Evolutionary conservation across 1,139 yeast genomes (phyloP), one percentile per base, ranked within the genome.

Genomic region (Lodderomyces beijingensis): DNA sequence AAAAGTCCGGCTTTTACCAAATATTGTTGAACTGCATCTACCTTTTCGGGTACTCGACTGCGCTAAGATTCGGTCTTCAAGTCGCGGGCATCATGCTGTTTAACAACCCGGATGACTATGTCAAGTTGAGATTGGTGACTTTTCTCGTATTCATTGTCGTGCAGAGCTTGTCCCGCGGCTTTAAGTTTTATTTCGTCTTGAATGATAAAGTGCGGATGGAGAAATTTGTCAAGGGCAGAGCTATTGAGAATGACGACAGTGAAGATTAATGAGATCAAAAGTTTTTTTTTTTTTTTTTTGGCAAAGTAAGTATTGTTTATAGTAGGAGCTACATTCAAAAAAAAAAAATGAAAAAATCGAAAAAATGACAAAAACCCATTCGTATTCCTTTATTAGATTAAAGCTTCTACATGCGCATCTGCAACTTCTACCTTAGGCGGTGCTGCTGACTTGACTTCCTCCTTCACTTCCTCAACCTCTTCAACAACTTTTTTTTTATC

Each of bases 181-280:
- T 25, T 5, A 26, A 36, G 10, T 37, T 53, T 11, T 49, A 54
- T 32, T 35, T 36, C 3, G 43, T 45, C 18, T 48, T 70, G 27
- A 65, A 62, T 32, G 65, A 61, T 14, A 68, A 69, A 41, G 78
- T 79, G 19, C 78, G 74, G 47, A 76, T 75, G 38, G 79, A 77
- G 43, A 67, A 68, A 40, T 81, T 77, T 44, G 77, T 77, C 8
- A 70, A 69, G 38, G 85, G 84, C 1, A 72, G 78, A 46, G 73
- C 80, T 2, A 62, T 81, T 35, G 76, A 77, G 39, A 81, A 79
- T 48, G 59, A 70, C 24, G 69, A 66, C 16, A 19, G 9, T 7
- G 21, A 19, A 19, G n/a, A n/a, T n/a, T n/a, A n/a, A n/a, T n/a
- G n/a, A n/a, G n/a, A n/a, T n/a, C n/a, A n/a, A n/a, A n/a, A n/a